Evolutionary conservation across 192 early-diverging fungal genomes (phyloP).

Genomic region (Backusella tuberculispora): DNA sequence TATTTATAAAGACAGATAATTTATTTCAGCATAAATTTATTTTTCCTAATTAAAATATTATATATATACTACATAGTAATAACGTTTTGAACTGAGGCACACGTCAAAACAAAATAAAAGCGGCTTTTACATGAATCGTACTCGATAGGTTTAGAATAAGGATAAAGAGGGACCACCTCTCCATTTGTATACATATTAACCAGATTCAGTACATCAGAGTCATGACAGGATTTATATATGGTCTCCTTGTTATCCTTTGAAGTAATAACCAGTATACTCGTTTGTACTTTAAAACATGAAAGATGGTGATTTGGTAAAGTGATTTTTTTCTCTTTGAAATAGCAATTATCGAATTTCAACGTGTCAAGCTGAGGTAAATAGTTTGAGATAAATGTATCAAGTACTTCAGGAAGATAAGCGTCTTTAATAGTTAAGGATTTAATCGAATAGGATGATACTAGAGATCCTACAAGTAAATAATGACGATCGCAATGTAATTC

Average conservation of each 20-base stretch:
- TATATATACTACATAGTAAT: neutral
- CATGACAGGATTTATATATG: neutral
- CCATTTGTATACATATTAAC: neutral
- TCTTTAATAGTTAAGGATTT: neutral
- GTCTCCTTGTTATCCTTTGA: neutral
- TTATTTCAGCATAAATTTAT: no score
- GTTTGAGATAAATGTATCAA: neutral
- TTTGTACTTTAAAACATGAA: neutral
- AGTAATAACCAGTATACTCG: neutral
- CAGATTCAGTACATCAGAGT: neutral
- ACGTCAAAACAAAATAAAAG: neutral
- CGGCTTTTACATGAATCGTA: neutral
- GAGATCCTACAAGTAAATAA: neutral
- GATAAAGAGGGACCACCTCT: neutral
- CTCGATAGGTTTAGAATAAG: neutral
- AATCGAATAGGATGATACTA: neutral
- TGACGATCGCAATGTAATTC: neutral
- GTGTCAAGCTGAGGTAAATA: neutral
- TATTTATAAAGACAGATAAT: no score
- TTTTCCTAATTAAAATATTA: no score
- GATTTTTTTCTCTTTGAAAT: neutral
- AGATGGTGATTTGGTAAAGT: neutral
- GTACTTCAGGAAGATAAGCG: neutral
- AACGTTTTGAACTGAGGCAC: neutral
- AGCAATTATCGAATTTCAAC: neutral